Percentiles rank a stretch among this genome's conserved stretches.
These are phyloP conservation scores for Irpex sp. DNA, from an alignment of 1,284 basidiomycete genomes.

Conservation along the genomic window DNA sequence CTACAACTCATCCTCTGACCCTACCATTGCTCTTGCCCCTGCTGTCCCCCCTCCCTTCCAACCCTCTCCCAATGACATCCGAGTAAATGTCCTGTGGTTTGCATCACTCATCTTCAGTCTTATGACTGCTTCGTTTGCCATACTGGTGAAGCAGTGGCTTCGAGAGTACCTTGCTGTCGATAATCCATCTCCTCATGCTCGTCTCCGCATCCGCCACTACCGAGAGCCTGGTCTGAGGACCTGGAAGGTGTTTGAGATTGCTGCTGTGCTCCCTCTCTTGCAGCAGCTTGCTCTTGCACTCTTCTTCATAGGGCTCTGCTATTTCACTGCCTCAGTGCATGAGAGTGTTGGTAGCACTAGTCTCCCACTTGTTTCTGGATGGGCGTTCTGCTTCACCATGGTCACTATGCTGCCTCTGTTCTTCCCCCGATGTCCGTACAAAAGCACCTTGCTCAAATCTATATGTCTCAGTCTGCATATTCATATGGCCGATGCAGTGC, in stretches of 20 bases:
- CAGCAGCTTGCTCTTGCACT: constrained; percentile 6
- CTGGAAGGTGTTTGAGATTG: constrained; percentile 11
- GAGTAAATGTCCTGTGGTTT: not conserved
- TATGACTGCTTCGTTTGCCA: not conserved
- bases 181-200: not conserved
- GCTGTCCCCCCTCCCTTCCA: not conserved
- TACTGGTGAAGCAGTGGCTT: not conserved
- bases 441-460: not conserved
- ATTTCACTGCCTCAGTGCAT: constrained; percentile 1
- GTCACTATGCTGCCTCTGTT: not conserved
- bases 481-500: no score
- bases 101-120: not conserved
- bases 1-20: not conserved
- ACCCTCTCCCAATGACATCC: not conserved
- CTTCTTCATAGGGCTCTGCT: constrained; percentile 9
- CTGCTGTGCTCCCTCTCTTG: constrained; percentile 1
- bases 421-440: constrained; percentile 5
- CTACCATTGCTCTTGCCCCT: not conserved
- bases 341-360: no score
- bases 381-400: not conserved
- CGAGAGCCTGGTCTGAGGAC: not conserved
- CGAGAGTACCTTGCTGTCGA: not conserved
- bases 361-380: not conserved
- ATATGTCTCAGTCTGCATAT: no score
- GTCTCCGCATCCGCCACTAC: constrained; percentile 6